Percentiles rank a stretch among this genome's conserved stretches.
phyloP scores from a whole-genome alignment of 495 filamentous ascomycete genomes.

The Barbatosphaeria neglecta region DNA sequence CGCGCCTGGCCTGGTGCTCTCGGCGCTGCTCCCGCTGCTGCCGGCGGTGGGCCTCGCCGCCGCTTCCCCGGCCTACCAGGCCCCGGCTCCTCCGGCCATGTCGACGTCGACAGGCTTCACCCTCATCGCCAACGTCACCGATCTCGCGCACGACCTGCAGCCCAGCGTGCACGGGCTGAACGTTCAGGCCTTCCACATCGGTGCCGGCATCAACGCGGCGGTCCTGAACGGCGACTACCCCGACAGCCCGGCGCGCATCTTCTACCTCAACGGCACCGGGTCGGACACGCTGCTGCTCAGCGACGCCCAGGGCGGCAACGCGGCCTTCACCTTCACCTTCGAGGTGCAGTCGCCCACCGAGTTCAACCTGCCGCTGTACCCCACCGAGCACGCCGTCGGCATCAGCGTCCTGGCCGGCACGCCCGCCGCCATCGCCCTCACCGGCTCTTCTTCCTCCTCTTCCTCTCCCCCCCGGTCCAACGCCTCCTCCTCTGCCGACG shows the following conservation, averaged over 20 bases:
- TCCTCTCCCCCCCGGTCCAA: conserved; percentile 5
- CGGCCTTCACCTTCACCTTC: conserved; percentile 16
- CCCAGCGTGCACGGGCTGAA: conserved; percentile 13
- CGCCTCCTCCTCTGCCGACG: neutral
- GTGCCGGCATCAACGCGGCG: conserved; percentile 19
- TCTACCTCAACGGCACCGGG: conserved; percentile 22
- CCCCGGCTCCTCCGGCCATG: neutral
- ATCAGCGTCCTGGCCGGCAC: conserved; percentile 16
- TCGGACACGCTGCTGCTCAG: conserved; percentile 13
- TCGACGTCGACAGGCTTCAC: conserved; percentile 13
- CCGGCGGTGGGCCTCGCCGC: neutral
- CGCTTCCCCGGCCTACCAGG: neutral
- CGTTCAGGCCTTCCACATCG: conserved; percentile 15
- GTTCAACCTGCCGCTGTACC: conserved; percentile 5
- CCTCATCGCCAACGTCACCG: conserved; percentile 16
- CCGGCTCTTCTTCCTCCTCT: neutral
- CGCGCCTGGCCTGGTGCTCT: no score
- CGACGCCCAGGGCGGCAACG: conserved; percentile 21
- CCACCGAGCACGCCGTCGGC: conserved; percentile 7
- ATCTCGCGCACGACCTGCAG: conserved; percentile 9
- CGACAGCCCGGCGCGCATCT: conserved; percentile 11
- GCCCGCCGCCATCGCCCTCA: conserved; percentile 3
- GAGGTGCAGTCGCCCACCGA: conserved; percentile 6
- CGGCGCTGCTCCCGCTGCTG: neutral
- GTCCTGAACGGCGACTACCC: conserved; percentile 8